Evolutionary conservation across 2,329 filamentous ascomycete genomes (phyloP).

Genomic region (Pyrenophora seminiperda): DNA sequence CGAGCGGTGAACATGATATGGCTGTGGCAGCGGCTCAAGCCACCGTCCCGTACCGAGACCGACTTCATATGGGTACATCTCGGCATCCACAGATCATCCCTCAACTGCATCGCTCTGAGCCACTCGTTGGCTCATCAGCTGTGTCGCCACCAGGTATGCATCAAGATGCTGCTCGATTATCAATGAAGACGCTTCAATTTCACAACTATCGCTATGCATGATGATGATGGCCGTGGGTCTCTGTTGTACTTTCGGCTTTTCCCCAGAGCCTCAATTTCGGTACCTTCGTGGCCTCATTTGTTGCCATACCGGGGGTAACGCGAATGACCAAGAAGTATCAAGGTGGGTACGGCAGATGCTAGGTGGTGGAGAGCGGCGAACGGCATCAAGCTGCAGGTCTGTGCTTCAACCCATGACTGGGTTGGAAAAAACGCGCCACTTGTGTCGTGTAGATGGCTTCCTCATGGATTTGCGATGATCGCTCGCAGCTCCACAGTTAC

Average conservation of each 20-base stretch:
- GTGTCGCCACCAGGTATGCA: slow-evolving; percentile 6
- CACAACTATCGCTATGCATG: too few species aligned
- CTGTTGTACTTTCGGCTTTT: too few species aligned
- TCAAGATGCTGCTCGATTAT: background rate
- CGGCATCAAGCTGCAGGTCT: slow-evolving; percentile 6
- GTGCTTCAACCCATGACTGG: slow-evolving; percentile 17
- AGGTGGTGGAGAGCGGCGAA: background rate
- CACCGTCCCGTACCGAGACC: slow-evolving; percentile 17
- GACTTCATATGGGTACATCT: slow-evolving; percentile 10
- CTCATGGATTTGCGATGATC: slow-evolving; percentile 5
- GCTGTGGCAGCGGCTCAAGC: slow-evolving; percentile 8
- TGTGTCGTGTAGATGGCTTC: slow-evolving; percentile 10
- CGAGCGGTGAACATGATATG: background rate
- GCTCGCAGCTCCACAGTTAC: slow-evolving; percentile 3
- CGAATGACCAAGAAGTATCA: background rate
- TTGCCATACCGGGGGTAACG: too few species aligned
- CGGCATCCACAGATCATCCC: slow-evolving; percentile 6
- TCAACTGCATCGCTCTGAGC: slow-evolving; percentile 1
- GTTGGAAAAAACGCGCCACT: slow-evolving; percentile 10
- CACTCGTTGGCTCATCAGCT: background rate
- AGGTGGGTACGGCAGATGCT: background rate
- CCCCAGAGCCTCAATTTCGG: too few species aligned
- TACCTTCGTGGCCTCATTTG: too few species aligned
- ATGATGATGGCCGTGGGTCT: too few species aligned
- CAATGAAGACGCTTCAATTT: background rate